Conservation (phyloP, 2,329 filamentous ascomycete species). For the Epichloe glyceriae region DNA sequence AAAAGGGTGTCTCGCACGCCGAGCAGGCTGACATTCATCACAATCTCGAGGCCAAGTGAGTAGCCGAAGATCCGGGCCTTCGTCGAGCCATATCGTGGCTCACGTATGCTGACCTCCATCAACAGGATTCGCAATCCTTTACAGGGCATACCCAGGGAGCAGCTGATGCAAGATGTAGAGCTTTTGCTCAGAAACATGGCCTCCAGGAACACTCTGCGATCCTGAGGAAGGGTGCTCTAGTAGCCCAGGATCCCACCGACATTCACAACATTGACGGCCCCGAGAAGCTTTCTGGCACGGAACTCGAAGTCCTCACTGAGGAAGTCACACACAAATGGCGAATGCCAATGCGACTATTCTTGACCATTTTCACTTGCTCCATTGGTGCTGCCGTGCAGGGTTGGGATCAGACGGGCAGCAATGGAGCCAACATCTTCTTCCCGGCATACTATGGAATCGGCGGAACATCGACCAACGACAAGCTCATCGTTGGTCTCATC, state of each 20-base stretch:
- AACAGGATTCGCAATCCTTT: slow-evolving; percentile 35
- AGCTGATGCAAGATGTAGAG: slow-evolving; percentile 46
- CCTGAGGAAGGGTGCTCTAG: slow-evolving; percentile 43
- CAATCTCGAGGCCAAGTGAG: slow-evolving; percentile 32
- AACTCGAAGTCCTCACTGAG: slow-evolving; percentile 42
- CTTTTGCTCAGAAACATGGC: slow-evolving; percentile 41
- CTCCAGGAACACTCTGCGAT: slow-evolving; percentile 44
- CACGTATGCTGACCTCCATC: background rate
- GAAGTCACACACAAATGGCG: slow-evolving; percentile 55
- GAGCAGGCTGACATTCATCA: slow-evolving; percentile 24
- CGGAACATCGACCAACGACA: slow-evolving; percentile 17
- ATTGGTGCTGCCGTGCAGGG: slow-evolving; percentile 55
- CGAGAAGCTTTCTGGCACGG: slow-evolving; percentile 41
- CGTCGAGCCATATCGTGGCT: background rate
- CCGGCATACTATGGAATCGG: slow-evolving; percentile 30
- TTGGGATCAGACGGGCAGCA: slow-evolving; percentile 51
- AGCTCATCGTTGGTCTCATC: slow-evolving; percentile 48
- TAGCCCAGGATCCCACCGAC: slow-evolving; percentile 43
- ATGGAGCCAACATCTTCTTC: slow-evolving; percentile 50
- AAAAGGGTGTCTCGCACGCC: slow-evolving; percentile 13
- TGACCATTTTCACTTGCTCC: slow-evolving; percentile 54
- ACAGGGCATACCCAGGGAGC: slow-evolving; percentile 33
- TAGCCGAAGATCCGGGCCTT: background rate
- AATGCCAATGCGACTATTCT: slow-evolving; percentile 47
- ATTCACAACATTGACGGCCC: slow-evolving; percentile 42